These are phyloP conservation scores for Capsicum baccatum DNA, from an alignment of 257 asterid species.

Conservation along the genomic window DNA sequence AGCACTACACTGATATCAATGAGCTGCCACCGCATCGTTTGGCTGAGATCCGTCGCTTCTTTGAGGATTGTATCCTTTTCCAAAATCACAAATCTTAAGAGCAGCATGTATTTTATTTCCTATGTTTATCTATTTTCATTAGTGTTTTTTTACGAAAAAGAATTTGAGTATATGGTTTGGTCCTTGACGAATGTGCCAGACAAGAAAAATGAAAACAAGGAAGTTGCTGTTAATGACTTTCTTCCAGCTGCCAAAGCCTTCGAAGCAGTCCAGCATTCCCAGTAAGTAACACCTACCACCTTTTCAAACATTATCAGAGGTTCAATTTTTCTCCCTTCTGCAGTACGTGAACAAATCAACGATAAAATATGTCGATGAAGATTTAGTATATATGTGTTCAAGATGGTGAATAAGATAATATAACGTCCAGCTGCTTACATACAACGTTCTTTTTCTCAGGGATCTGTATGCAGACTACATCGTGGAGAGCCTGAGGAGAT, in stretches of 20 bases:
- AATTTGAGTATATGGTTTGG: background rate
- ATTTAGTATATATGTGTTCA: background rate
- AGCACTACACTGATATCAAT: constrained; percentile 76
- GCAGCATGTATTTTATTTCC: background rate
- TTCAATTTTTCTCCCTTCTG: constrained; percentile 12
- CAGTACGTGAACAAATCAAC: background rate
- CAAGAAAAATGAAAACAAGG: constrained; percentile 96
- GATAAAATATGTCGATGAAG: background rate
- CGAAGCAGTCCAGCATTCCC: constrained; percentile 80
- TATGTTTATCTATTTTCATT: background rate
- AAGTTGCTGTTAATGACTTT: constrained; percentile 80
- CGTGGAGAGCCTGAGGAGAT: constrained; percentile 79
- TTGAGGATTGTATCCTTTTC: constrained; percentile 91
- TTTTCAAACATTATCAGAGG: background rate
- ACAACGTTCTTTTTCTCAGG: constrained; percentile 46
- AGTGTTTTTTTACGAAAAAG: background rate
- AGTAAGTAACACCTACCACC: constrained; percentile 51
- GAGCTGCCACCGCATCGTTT: constrained; percentile 94
- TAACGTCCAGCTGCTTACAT: background rate
- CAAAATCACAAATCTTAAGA: constrained; percentile 24
- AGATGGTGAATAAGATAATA: background rate
- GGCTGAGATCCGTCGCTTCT: constrained; percentile 93
- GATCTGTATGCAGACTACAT: constrained; percentile 78
- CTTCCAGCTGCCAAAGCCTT: constrained; percentile 73
- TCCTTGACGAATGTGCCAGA: constrained; percentile 58